Conservation (phyloP, 208 protist species). For the Lotmaria passim region DNA sequence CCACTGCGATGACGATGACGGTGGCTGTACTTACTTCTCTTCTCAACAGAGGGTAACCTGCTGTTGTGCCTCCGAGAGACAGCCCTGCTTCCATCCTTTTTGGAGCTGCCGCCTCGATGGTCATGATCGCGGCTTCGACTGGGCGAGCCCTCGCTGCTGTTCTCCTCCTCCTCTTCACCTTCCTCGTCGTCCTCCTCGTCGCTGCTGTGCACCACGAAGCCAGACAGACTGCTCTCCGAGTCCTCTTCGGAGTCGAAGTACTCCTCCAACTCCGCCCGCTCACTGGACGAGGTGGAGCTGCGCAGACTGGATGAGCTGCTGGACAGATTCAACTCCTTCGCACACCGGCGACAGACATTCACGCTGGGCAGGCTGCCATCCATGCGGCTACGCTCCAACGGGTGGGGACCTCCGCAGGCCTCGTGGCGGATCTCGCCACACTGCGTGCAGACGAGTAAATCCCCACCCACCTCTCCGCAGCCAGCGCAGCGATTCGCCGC, state of each 20-base stretch:
- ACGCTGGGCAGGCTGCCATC: conserved; percentile 11
- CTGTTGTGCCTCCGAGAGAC: background rate
- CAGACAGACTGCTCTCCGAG: conserved; percentile 53
- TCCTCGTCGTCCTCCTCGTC: conserved; percentile 62
- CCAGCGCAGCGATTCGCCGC: conserved; percentile 15
- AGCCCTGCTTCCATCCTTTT: background rate
- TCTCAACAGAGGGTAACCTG: too few relatives aligned
- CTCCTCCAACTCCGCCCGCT: conserved; percentile 49
- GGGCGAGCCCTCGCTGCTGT: background rate
- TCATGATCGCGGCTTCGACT: background rate
- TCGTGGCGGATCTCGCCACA: conserved; percentile 75
- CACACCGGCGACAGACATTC: conserved; percentile 22
- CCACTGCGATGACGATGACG: background rate
- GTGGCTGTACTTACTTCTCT: background rate
- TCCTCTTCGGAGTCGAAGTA: conserved; percentile 48
- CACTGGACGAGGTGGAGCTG: conserved; percentile 75
- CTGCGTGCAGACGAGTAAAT: conserved; percentile 61
- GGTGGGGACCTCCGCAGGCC: conserved; percentile 77
- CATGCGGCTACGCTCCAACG: conserved; percentile 18
- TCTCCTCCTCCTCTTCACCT: conserved; percentile 33
- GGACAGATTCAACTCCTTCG: conserved; percentile 33
- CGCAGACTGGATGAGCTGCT: conserved; percentile 53
- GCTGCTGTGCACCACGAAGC: conserved; percentile 62
- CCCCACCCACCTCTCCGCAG: conserved; percentile 54
- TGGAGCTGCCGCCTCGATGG: background rate